These are phyloP conservation scores for Russula dissimulans DNA, from an alignment of 768 basidiomycete genomes.

Conservation along the genomic window DNA sequence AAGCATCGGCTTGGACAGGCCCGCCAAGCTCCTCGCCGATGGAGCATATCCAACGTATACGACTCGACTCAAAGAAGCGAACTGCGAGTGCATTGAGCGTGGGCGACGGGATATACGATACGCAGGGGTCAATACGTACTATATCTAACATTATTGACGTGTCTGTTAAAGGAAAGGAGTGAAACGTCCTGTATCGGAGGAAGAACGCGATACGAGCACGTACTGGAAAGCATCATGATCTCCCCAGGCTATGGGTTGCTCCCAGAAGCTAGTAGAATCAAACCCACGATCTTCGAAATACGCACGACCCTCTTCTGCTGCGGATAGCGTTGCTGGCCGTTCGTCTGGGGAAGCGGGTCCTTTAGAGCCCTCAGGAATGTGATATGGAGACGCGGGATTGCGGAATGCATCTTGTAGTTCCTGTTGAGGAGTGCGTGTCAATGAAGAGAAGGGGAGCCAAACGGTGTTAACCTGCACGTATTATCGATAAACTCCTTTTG, in stretches of 20 bases:
- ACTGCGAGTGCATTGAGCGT: conserved; percentile 29
- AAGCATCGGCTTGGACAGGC: conserved; percentile 40
- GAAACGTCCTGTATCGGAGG: background rate
- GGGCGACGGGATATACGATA: background rate
- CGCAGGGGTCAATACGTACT: conserved; percentile 32
- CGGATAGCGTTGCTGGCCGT: conserved; percentile 14
- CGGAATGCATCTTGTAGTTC: conserved; percentile 53
- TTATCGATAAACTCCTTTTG: background rate
- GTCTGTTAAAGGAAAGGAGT: conserved; percentile 32
- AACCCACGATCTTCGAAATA: conserved; percentile 42
- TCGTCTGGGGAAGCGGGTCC: conserved; percentile 56
- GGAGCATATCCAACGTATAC: conserved; percentile 57
- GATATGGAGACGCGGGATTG: conserved; percentile 57
- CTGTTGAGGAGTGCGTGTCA: conserved; percentile 26
- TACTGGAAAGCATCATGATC: conserved; percentile 74
- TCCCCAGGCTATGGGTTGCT: conserved; percentile 72
- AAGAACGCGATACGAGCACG: conserved; percentile 22
- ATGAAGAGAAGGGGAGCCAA: background rate
- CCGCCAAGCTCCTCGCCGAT: conserved; percentile 56
- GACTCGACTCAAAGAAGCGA: conserved; percentile 63
- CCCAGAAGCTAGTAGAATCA: conserved; percentile 63
- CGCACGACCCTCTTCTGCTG: conserved; percentile 32
- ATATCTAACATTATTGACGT: conserved; percentile 73
- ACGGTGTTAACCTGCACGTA: conserved; percentile 10
- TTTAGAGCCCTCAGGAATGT: conserved; percentile 47